These are phyloP conservation scores for Nidularia sp. DNA, from an alignment of 768 basidiomycete species.

Conservation along the genomic window DNA sequence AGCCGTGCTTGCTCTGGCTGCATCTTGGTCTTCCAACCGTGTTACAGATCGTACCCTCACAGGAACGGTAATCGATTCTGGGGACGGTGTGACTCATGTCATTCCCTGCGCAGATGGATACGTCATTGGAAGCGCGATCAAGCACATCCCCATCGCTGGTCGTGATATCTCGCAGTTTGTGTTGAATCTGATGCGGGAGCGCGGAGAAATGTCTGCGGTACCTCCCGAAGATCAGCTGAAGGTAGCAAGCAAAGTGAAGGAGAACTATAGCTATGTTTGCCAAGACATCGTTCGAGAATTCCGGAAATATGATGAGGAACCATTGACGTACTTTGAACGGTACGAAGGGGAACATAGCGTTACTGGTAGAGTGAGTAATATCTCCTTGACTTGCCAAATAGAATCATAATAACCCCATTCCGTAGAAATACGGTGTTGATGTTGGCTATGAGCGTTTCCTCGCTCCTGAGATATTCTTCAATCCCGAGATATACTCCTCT, in stretches of 20 bases:
- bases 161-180: slow-evolving; percentile 97
- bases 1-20: slow-evolving; percentile 96
- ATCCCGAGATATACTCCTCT: slow-evolving; percentile 96
- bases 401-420: background rate
- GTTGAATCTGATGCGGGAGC: slow-evolving; percentile 90
- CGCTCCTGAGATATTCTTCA: slow-evolving; percentile 99
- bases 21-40: slow-evolving; percentile 91
- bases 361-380: slow-evolving; percentile 71
- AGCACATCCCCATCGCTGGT: slow-evolving; percentile 97
- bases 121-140: slow-evolving; percentile 98
- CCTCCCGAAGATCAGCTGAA: slow-evolving; percentile 93
- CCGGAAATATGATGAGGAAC: slow-evolving; percentile 95
- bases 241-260: slow-evolving; percentile 92
- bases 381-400: background rate
- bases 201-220: slow-evolving; percentile 86
- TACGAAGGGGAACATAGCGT: slow-evolving; percentile 93
- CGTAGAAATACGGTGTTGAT: slow-evolving; percentile 90
- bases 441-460: slow-evolving; percentile 99
- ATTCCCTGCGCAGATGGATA: slow-evolving; percentile 96
- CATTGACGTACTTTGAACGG: slow-evolving; percentile 90
- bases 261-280: slow-evolving; percentile 97
- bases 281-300: slow-evolving; percentile 99
- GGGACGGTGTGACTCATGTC: slow-evolving; percentile 98
- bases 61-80: slow-evolving; percentile 97
- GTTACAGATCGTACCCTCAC: slow-evolving; percentile 89